Evolutionary conservation across 345 rosid species (phyloP), one percentile per base, ranked within the genome.

Genomic region (Populus pruinosa): DNA sequence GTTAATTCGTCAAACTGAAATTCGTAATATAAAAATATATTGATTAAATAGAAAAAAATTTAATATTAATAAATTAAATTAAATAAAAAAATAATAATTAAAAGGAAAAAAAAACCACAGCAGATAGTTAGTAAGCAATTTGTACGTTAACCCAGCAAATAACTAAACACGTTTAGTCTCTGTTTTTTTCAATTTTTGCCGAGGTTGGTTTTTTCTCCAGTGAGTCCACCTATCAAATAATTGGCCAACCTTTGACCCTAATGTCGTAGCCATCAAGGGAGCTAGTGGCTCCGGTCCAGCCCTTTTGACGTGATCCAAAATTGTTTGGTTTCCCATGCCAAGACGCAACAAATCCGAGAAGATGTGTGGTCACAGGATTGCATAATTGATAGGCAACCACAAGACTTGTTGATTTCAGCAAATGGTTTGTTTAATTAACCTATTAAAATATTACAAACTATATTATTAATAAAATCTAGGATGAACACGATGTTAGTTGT

Each of bases 401-500:
- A 12, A 68, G 70, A 50, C 67, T 61, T n/a, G 61, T 27, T 80
- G 43, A 25, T 64, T 76, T 66, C 39, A 65, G 43, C 78, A 69
- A 72, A 75, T 82, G 81, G 77, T 78, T 44, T 75, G 56, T 63
- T 75, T 33, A 35, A 72, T 38, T 67, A 49, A 16, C 20, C 17
- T n/a, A 2, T n/a, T 27, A n/a, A 31, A 3, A 4, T 38, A n/a
- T 72, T 23, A 38, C 17, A 66, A 67, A 49, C 7, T 23, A 9
- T 49, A 21, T 31, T 7, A 4, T 44, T 69, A 36, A 21, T 69
- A 25, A 50, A 35, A 29, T 25, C 67, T 27, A 18, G 31, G 20
- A 59, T 25, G 64, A 41, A 67, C 11, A 27, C 38, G 33, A 53
- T 66, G 71, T 73, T 83, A 71, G 86, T 79, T 86, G 86, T 79